Base-by-base conservation (phyloP, 306 rosid species). In the Begonia masoniana region DNA sequence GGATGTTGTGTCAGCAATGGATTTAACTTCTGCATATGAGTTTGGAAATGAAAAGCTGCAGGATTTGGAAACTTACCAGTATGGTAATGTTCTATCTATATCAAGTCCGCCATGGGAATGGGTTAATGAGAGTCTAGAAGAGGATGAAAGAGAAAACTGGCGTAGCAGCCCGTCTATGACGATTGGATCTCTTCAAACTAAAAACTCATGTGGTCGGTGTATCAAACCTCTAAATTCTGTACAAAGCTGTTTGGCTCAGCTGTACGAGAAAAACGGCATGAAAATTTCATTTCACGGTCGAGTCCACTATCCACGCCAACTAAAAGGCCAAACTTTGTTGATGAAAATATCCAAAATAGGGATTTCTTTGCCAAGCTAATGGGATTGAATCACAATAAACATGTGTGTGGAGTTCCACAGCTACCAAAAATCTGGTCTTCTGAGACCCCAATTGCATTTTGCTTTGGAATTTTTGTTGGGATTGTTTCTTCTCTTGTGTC, bases 401-500 rank as follows among this genome's bases (percentile, higher is more conserved):
- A 62, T 68, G 60, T 60, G 9, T 47, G 21, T 15, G 80, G 79
- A 52, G 45, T 84, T 71, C 72, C 82, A 68, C 69, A 69, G 31
- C 50, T 64, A 50, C 74, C 71, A 2, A 59, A 69, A 62, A 35
- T 76, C 39, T 57, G 59, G 57, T 56, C 60, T 64, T 60, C 42
- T 26, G 55, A 66, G 61, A 56, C 56, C 47, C 54, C 54, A 12
- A 51, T 78, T 66, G 55, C 74, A 61, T 74, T 85, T 68, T 72
- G 74, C 57, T 73, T 89, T 57, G 97, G 97, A 52, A 62, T 85
- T 52, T 85, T 79, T 51, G 57, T 80, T 56, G 97, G 95, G 59
- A 75, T 78, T 12, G 57, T 85, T 48, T 50, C 69, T 64, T 76
- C 80, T 61, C 52, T 73, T 60, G 31, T 80, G 53, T 65, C 67